Evolutionary conservation across 305 asterid species (phyloP), one percentile per base, ranked within the genome.

Genomic region (Solanum hybrid): DNA sequence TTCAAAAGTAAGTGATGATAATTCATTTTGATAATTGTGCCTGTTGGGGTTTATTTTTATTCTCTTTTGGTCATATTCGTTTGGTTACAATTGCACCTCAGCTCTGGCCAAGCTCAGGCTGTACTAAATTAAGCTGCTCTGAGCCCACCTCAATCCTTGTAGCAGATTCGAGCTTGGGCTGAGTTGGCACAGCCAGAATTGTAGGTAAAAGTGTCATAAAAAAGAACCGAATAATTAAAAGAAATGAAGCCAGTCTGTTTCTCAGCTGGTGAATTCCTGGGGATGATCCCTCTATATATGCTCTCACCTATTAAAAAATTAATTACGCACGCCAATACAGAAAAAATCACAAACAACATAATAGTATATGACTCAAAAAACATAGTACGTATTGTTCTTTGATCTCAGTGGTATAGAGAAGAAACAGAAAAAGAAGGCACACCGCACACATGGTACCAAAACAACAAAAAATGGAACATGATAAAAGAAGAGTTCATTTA

Each of bases 1-100:
- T 87, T 97, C 99, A 72, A 97, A 97, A 95, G 99, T 97, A 95
- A 94, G 98, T 93, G 57, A 4, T 89, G 34, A 34, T 15, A 72
- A 77, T 80, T 15, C 11, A 39, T 37, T 73, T 20, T 88, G 38
- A 76, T 76, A 32, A 29, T 26, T 88, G 41, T 33, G 77, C 37
- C 45, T 76, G 65, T 79, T 77, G 45, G 38, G 27, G 37, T 82
- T 41, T 82, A 15, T 27, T 33, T 27, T 29, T 82, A 29, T 41
- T 36, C 87, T 27, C 72, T 82, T 82, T 34, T 39, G 87, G 72
- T 31, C 39, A 51, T 84, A 29, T 45, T 84, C 8, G 1, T 31
- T 51, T 84, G 31, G 76, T 26, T 31, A 31, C 75, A 84, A 31
- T 51, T 8, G 72, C 76, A 45, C 32, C 88, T 84, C 41, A 51